Percentiles rank a stretch among this genome's conserved stretches.
Evolutionary conservation across 768 basidiomycete species (phyloP).

Genomic region (Auriscalpium orientale): DNA sequence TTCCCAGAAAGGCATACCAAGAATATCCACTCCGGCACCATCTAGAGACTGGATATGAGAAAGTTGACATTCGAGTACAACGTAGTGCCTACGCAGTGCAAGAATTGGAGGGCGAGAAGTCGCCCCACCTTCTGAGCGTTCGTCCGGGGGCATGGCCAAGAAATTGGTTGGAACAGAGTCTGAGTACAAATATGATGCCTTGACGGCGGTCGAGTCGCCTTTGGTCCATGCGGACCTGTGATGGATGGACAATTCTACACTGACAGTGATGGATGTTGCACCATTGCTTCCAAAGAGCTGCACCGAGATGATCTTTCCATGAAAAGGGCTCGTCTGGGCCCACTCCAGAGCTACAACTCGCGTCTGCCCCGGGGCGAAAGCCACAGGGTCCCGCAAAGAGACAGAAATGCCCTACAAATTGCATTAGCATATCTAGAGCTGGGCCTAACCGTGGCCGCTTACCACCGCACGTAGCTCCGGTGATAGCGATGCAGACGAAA

Average conservation of each 20-base stretch:
- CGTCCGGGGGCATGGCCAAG: slow-evolving; percentile 46
- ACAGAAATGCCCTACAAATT: slow-evolving; percentile 4
- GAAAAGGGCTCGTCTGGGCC: slow-evolving; percentile 32
- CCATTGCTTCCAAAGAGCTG: slow-evolving; percentile 25
- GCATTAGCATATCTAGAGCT: neutral
- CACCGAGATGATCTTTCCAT: slow-evolving; percentile 31
- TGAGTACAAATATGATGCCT: slow-evolving; percentile 52
- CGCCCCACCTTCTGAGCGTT: slow-evolving; percentile 17
- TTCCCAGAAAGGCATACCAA: slow-evolving; percentile 48
- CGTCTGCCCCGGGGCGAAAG: slow-evolving; percentile 9
- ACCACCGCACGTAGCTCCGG: neutral
- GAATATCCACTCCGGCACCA: slow-evolving; percentile 79
- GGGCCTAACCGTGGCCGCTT: slow-evolving; percentile 7
- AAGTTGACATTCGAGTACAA: neutral
- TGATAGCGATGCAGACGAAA: slow-evolving; percentile 23
- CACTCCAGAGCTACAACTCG: slow-evolving; percentile 50
- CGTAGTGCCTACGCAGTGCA: slow-evolving; percentile 47
- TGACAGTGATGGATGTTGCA: slow-evolving; percentile 19
- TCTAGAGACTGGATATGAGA: slow-evolving; percentile 41
- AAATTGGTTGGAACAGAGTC: slow-evolving; percentile 50
- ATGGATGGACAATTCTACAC: slow-evolving; percentile 34
- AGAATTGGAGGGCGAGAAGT: slow-evolving; percentile 43
- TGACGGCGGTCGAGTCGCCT: slow-evolving; percentile 25
- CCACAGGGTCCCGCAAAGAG: neutral
- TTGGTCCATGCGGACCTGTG: slow-evolving; percentile 38